Percentiles rank a stretch among this genome's conserved stretches.
These are phyloP conservation scores for Annona squamosa DNA, from an alignment of 164 flowering plant species.

Conservation along the genomic window DNA sequence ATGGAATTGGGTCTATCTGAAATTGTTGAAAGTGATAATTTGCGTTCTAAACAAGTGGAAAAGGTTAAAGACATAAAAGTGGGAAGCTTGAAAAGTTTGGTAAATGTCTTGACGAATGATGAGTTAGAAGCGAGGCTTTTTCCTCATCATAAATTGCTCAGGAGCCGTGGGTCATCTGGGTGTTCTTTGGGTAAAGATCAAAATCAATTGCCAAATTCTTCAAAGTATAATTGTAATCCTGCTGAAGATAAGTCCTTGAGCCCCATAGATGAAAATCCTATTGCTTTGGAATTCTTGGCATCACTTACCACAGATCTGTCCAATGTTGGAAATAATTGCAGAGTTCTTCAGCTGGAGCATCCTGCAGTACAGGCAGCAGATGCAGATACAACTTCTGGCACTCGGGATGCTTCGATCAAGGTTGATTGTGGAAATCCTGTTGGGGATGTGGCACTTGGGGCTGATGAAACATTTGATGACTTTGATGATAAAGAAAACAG, in stretches of 20 bases:
- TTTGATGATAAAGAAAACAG: constrained; percentile 62
- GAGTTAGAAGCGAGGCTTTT: constrained; percentile 81
- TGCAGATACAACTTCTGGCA: constrained; percentile 13
- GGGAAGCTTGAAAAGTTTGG: constrained; percentile 20
- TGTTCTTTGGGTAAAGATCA: constrained; percentile 23
- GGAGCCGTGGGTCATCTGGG: constrained; percentile 32
- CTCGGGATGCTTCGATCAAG: constrained; percentile 19
- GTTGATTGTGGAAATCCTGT: constrained; percentile 14
- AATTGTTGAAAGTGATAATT: constrained; percentile 13
- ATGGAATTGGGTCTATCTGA: constrained; percentile 13
- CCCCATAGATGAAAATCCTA: constrained; percentile 48
- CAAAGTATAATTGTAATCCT: constrained; percentile 12
- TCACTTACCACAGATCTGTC: constrained; percentile 31
- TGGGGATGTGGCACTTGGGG: constrained; percentile 36
- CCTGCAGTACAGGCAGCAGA: constrained; percentile 51
- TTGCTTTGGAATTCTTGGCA: constrained; percentile 65
- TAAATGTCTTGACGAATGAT: constrained; percentile 44
- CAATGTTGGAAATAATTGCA: constrained; percentile 13
- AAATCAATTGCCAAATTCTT: constrained; percentile 7
- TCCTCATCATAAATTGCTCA: constrained; percentile 81
- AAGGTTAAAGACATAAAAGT: constrained; percentile 10
- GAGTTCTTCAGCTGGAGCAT: constrained; percentile 13
- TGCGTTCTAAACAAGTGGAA: constrained; percentile 9
- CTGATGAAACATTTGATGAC: constrained; percentile 66
- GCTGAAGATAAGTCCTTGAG: constrained; percentile 26